Evolutionary conservation across 2,329 filamentous ascomycete genomes (phyloP), one percentile per base, ranked within the genome.

Genomic region (Talaromyces sp.): DNA sequence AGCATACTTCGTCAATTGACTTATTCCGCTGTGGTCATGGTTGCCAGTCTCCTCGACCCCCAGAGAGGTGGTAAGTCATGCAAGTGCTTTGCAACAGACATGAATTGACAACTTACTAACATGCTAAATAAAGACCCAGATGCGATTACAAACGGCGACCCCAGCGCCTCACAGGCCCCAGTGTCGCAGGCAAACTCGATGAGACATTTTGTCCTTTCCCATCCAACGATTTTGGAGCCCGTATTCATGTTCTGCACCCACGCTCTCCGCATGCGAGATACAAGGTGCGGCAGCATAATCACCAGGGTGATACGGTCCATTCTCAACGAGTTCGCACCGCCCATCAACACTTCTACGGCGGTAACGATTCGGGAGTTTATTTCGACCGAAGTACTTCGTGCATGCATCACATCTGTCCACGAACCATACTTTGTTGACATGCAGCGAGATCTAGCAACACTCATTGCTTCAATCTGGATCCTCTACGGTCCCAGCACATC

Each of bases 351-450:
- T 62, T 72, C 70, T n/a, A 85, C 86, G 14, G 81, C 86, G 1
- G 77, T 82, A 8, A 88, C 83, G 8, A 90, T 97, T 63, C 87
- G 92, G 57, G 91, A 96, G 69, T 99, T 92, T 74, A 92, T 97
- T 70, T 91, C 88, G 57, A 86, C 87, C 5, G 90, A 96, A 65
- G 91, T 97, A 2, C 83, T 99, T 55, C 91, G 92, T 77, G 91
- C 92, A 0, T 93, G 90, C 69, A 90, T 97, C 71, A 90, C 88
- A 1, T 95, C 90, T 1, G 85, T 99, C 56, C 90, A 97, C 75
- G 94, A 99, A 66, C 88, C 91, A 0, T 97, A 97, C 74, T 99
- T 97, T 74, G 92, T 97, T 35, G 94, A 99, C 66, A 85, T 95
- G 63, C 94, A 99, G 69, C 93, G 92, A 71, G 92, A 99, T 56